Conservation (phyloP, 306 rosid species). For the Senna tora region DNA sequence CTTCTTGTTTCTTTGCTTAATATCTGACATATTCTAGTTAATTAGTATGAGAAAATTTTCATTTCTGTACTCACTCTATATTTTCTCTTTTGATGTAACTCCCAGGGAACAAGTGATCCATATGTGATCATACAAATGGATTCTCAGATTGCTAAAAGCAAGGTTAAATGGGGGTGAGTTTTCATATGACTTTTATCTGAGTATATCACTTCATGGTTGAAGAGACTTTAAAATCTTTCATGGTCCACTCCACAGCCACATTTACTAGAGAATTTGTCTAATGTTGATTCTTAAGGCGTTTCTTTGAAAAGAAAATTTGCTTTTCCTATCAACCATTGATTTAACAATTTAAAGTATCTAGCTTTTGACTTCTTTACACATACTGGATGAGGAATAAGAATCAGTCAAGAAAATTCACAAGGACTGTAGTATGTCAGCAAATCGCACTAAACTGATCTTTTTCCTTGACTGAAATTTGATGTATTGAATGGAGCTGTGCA, state of each 20-base stretch:
- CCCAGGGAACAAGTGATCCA: constrained; percentile 96
- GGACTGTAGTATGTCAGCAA: not conserved
- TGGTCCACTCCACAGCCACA: constrained; percentile 27
- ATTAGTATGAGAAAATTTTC: constrained; percentile 7
- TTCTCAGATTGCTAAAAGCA: constrained; percentile 84
- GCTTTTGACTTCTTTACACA: constrained; percentile 26
- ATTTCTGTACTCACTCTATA: constrained; percentile 17
- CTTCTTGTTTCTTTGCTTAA: constrained; percentile 24
- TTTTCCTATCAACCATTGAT: constrained; percentile 16
- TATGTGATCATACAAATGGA: constrained; percentile 81
- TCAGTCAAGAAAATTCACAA: not conserved
- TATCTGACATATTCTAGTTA: constrained; percentile 11
- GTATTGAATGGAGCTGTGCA: constrained; percentile 29
- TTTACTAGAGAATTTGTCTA: constrained; percentile 5
- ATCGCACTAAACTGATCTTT: constrained; percentile 6
- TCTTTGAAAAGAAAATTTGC: constrained; percentile 5
- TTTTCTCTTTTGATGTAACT: constrained; percentile 37
- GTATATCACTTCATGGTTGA: constrained; percentile 24
- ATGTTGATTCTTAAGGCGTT: constrained; percentile 3
- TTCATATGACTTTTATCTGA: constrained; percentile 30
- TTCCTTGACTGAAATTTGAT: constrained; percentile 16
- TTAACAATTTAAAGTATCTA: not conserved
- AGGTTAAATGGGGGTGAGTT: constrained; percentile 88
- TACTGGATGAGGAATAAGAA: constrained; percentile 25
- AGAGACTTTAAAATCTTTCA: constrained; percentile 4